Evolutionary conservation across 495 filamentous ascomycete genomes (phyloP), one percentile per base, ranked within the genome.

Genomic region (Aspergillus funiculosus): DNA sequence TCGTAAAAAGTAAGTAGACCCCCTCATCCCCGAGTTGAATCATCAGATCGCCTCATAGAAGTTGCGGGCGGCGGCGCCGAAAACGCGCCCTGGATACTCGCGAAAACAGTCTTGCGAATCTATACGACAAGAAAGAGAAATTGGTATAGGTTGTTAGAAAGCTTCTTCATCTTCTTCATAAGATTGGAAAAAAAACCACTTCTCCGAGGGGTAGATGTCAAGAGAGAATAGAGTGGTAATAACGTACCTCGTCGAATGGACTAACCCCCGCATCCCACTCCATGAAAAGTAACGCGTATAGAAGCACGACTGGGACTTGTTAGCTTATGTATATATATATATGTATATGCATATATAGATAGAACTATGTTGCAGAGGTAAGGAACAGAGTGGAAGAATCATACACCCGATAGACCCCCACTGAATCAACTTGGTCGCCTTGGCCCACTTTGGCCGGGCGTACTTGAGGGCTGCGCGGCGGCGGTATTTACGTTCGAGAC

Each of bases 251-350:
- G 43, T 80, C 69, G 59, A 88, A 85, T 1, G 82, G 81, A 32
- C 76, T 73, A 18, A 72, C 69, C 43, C 76, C 72, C 11, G 72
- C 66, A 46, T 75, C 74, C 81, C 81, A 89, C 43, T 95, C 82
- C 77, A 89, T 79, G 53, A 86, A 89, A 6, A 94, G 70, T 19
- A 89, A 70, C 4, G 78, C 70, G 59, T 90, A 94, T n/a, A 79
- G 59, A 9, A 83, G 20, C 6, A 91, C 76, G 58, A 75, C 85
- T 89, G 59, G 21, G 32, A 14, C 13, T 34, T 34, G 6, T 3
- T 13, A n/a, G 7, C 13, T n/a, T 6, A 1, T 7, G 29, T 13
- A 32, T 32, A 10, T 14, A 32, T 13, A 8, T 32, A 8, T 32
- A 32, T 13, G 5, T 13, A 32, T 32, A 32, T 32, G 29, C n/a